phyloP scores from a whole-genome alignment of 305 asterid species.

The Fraxinus paxiana region DNA sequence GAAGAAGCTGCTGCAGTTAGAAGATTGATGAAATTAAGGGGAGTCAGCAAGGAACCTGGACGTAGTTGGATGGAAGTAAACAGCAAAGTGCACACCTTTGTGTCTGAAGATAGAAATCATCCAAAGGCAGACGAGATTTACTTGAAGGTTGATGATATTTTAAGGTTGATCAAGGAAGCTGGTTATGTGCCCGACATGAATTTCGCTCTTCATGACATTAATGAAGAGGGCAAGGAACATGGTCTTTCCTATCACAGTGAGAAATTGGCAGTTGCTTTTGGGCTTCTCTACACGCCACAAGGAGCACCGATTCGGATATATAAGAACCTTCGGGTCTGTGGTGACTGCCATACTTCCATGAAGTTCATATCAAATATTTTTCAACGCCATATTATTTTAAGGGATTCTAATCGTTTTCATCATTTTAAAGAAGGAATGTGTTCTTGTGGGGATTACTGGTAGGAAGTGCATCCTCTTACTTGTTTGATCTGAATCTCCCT shows the following conservation, averaged over 20 bases:
- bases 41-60: slow-evolving; percentile 61
- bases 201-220: slow-evolving; percentile 61
- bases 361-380: slow-evolving; percentile 51
- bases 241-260: slow-evolving; percentile 74
- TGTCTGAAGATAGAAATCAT: slow-evolving; percentile 62
- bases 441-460: slow-evolving; percentile 75
- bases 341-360: slow-evolving; percentile 77
- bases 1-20: slow-evolving; percentile 63
- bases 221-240: slow-evolving; percentile 55
- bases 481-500: not conserved
- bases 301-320: slow-evolving; percentile 55
- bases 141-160: slow-evolving; percentile 43
- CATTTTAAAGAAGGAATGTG: slow-evolving; percentile 64
- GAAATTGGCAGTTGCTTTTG: slow-evolving; percentile 80
- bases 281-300: slow-evolving; percentile 42
- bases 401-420: slow-evolving; percentile 78
- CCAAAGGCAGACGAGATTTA: slow-evolving; percentile 41
- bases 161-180: slow-evolving; percentile 45
- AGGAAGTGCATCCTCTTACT: slow-evolving; percentile 13
- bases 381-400: slow-evolving; percentile 38
- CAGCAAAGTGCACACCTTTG: slow-evolving; percentile 45
- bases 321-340: slow-evolving; percentile 71
- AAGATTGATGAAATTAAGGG: slow-evolving; percentile 52
- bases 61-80: slow-evolving; percentile 71
- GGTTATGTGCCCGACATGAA: slow-evolving; percentile 67